Conservation (phyloP, 305 asterid species). For the Striga hermonthica region DNA sequence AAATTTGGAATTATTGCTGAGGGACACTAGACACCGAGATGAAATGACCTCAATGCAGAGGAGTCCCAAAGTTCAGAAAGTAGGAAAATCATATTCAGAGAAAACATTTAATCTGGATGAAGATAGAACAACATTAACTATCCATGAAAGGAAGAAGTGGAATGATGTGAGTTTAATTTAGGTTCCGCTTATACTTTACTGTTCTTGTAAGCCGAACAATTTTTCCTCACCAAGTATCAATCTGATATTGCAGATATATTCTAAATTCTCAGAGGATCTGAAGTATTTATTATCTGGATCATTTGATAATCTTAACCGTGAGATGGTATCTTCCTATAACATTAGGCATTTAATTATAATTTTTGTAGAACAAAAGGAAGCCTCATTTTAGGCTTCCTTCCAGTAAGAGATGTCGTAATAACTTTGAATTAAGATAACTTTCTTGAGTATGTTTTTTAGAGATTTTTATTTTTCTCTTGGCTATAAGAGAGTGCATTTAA, state of each 20-base stretch:
- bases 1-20: slow-evolving; percentile 40
- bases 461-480: slow-evolving; percentile 14
- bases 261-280: slow-evolving; percentile 54
- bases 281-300: slow-evolving; percentile 45
- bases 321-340: slow-evolving; percentile 44
- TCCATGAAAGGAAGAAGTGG: slow-evolving; percentile 52
- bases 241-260: slow-evolving; percentile 61
- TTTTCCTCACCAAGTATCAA: slow-evolving; percentile 33
- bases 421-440: not conserved
- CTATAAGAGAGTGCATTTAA: slow-evolving; percentile 30
- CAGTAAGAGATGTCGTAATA: slow-evolving; percentile 13
- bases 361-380: slow-evolving; percentile 19
- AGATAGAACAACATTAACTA: slow-evolving; percentile 34
- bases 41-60: slow-evolving; percentile 39
- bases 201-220: slow-evolving; percentile 17
- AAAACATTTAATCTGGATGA: slow-evolving; percentile 36
- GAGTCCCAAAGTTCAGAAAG: slow-evolving; percentile 62
- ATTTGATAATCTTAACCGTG: slow-evolving; percentile 43
- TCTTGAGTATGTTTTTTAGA: slow-evolving; percentile 5
- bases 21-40: slow-evolving; percentile 42
- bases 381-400: slow-evolving; percentile 20
- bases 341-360: slow-evolving; percentile 19
- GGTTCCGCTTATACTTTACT: slow-evolving; percentile 29
- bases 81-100: slow-evolving; percentile 39
- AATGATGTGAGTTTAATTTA: slow-evolving; percentile 54